A percentile compares a stretch with the other conserved stretches of the same genome.
phyloP scores from a whole-genome alignment of 2,329 filamentous ascomycete species.

The Xylariaceae sp. region DNA sequence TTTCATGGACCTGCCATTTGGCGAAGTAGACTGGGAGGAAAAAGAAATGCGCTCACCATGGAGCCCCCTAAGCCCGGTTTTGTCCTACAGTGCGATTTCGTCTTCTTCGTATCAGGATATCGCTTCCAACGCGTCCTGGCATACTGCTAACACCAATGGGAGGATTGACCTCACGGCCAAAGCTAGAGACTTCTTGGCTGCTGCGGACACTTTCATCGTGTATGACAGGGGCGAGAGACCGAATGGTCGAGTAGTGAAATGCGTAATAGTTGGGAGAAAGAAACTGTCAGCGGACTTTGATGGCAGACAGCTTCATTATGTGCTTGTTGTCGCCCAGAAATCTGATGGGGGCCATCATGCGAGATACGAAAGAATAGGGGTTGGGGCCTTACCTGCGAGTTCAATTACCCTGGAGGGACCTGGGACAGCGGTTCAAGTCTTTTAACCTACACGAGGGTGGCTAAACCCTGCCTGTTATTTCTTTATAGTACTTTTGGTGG shows the following conservation, averaged over 20 bases:
- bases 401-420: not conserved
- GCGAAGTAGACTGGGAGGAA: conserved; percentile 21
- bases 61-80: not conserved
- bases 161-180: conserved; percentile 8
- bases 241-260: not conserved
- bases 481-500: no score
- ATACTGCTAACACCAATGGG: conserved; percentile 7
- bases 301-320: conserved; percentile 7
- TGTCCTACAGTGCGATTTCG: not conserved
- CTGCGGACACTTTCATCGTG: conserved; percentile 3
- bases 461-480: no score
- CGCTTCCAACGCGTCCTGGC: conserved; percentile 1
- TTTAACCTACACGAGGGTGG: no score
- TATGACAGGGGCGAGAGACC: conserved; percentile 13
- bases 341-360: not conserved
- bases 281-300: not conserved
- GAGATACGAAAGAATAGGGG: conserved; percentile 22
- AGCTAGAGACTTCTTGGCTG: conserved; percentile 11
- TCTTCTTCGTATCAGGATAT: not conserved
- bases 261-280: conserved; percentile 16
- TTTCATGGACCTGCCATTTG: conserved; percentile 25
- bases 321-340: conserved; percentile 15
- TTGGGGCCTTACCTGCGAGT: conserved; percentile 13
- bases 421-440: not conserved
- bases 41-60: conserved; percentile 18